Evolutionary conservation across 768 basidiomycete genomes (phyloP), one percentile per base, ranked within the genome.

Genomic region (Hygrophoropsis aurantiaca): DNA sequence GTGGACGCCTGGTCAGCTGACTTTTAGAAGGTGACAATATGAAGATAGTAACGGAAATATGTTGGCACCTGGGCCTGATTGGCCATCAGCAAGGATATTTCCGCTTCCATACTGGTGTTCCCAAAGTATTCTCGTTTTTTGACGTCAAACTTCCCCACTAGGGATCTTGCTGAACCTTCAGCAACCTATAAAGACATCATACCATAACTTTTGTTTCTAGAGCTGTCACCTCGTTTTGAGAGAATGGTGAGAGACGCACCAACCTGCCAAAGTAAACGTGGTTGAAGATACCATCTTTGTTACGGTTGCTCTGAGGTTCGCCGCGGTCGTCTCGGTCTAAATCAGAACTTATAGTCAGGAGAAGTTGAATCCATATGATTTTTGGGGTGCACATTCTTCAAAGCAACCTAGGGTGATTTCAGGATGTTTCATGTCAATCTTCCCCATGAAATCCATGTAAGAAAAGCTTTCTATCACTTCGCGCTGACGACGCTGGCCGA

Each of bases 51-150:
- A 25, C 30, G 35, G 32, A 42, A n/a, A n/a, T 11, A 46, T 74
- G 40, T 30, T 13, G 6, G 27, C 52, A 89, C 93, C 67, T 95
- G 70, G 0, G 94, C 84, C 65, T 99, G 97, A 57, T 95, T 95
- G 8, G 94, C 92, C 94, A 98, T 98, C 21, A 98, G 67, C 37
- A 99, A 71, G 2, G 93, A 94, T 40, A 97, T 85, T 64, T 97
- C 94, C 0, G 95, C 83, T 56, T 97, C 94, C 97, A 99, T 99
- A 57, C 90, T 90, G 0, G 97, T 99, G 55, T 94, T 99, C 3
- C 97, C 97, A 64, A 83, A 97, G 60, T 89, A 98, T 11, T 72
- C 71, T 8, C 97, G 79, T 56, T 91, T 90, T 66, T 97, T 98
- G 40, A 99, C 87, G 50, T 90, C 85, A 50, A 91, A 95, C 44